Base-by-base conservation (phyloP, 2,329 filamentous ascomycete species). In the Peltaster fructicola region DNA sequence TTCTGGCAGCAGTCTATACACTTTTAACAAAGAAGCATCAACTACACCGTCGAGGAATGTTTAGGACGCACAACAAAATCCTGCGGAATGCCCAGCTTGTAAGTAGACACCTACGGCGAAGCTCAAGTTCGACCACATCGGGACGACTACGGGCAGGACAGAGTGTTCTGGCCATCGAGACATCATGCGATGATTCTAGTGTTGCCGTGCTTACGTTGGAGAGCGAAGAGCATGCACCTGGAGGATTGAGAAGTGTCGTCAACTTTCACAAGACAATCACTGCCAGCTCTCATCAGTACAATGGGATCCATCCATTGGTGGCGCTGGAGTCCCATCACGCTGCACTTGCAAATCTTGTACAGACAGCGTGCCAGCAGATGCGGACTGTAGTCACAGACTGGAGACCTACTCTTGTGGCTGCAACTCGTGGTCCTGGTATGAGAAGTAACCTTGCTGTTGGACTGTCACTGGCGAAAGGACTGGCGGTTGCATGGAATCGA, bases 351-450 rank as follows among this genome's bases (percentile, higher is more conserved):
- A 56, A 52, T 1, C 64, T 95, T 9, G 55, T 93, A 13, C 51
- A 63, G 23, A 61, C 65, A 32, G 75, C 79, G 3, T n/a, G n/a
- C n/a, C n/a, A n/a, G n/a, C n/a, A n/a, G n/a, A 22, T 16, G 6
- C 11, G 4, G 10, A 13, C 25, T 7, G 8, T 7, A 8, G n/a
- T 22, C 17, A 11, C 9, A 29, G 19, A 12, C 3, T 50, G 34
- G 61, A 65, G 20, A 81, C 80, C 0, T 78, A 93, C 52, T 77
- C 25, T 93, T 34, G 62, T 98, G n/a, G 69, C 78, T 5, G 84
- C 78, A 9, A 95, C 88, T 5, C 66, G 85, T 28, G 88, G 88
- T 0, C 88, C 88, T 0, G 88, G 88, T 11, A 92, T 93, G 78
- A 57, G 66, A 15, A 64, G 74, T 4, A 81, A 79, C 40, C 61